Base-by-base conservation (phyloP, 495 filamentous ascomycete species). In the Hypoxylon rickii region DNA sequence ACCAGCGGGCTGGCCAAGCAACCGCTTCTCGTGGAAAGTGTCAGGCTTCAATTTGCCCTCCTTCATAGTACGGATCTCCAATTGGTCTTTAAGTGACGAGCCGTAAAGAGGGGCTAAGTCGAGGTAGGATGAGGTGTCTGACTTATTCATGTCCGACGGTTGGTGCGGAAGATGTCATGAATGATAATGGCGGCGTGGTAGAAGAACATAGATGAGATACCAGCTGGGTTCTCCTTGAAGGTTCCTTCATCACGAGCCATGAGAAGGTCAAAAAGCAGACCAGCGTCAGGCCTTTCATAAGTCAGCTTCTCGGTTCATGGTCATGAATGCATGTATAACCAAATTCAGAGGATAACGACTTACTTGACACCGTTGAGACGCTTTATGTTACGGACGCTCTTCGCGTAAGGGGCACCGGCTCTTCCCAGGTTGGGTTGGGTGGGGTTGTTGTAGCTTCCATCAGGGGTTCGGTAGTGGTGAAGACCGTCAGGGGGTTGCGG, bases 161-260 rank as follows among this genome's bases (percentile, higher is more conserved):
- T 67, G 13, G 75, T 76, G 7, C 69, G 61, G 49, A 77, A 79
- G 47, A 75, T 65, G 78, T 85, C 86, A 60, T 95, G 90, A 64
- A 92, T 93, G 56, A 95, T 90, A 51, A 93, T 87, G 17, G 86
- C 83, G 3, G 89, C 90, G 42, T 90, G 77, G 58, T 94, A 90
- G 73, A 89, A 93, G n/a, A 96, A 74, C 69, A 93, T 83, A 66
- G 86, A 86, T 1, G 88, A 92, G 22, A 94, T 82, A 44, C 85
- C 83, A 37, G 84, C 88, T 3, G 86, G 83, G 71, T 89, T 86
- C 39, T 85, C 78, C 52, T 83, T 79, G 48, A 79, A 84, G 11
- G 79, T 68, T 42, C 83, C 80, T 29, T 74, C 65, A 13, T 71
- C 71, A 20, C 89, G 77, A 34, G 78, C 80, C 74, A 90, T 80